Conservation (phyloP, 306 rosid genomes). For the Vigna reflexopilosa region DNA sequence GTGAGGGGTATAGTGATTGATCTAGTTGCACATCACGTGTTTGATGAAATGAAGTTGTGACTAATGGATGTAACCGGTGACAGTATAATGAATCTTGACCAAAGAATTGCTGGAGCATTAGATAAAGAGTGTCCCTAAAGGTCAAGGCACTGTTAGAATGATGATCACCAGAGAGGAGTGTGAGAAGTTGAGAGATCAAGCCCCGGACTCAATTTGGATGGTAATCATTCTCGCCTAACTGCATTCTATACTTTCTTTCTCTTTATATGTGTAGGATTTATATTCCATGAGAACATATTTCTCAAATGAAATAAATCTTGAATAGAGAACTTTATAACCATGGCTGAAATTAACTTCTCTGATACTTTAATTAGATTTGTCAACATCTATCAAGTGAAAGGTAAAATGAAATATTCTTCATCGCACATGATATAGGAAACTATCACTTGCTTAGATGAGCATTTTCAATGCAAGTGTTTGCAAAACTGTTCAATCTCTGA, state of each 20-base stretch:
- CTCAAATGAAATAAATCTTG: background rate
- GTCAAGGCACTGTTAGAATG: conserved; percentile 52
- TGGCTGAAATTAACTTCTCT: background rate
- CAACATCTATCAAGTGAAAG: background rate
- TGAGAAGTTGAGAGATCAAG: conserved; percentile 48
- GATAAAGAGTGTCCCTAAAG: conserved; percentile 50
- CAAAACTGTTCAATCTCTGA: too few relatives aligned
- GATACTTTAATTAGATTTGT: background rate
- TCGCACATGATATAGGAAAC: background rate
- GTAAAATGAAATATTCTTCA: background rate
- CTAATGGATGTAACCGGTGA: conserved; percentile 12
- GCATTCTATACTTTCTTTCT: background rate
- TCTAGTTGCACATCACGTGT: conserved; percentile 40
- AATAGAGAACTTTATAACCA: background rate
- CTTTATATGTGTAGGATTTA: background rate
- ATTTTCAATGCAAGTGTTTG: background rate
- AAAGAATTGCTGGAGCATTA: conserved; percentile 54
- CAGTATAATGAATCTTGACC: conserved; percentile 78
- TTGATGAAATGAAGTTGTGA: conserved; percentile 41
- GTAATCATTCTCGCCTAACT: conserved; percentile 34
- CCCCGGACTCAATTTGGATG: conserved; percentile 48
- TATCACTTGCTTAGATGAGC: background rate
- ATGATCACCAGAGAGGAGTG: conserved; percentile 55
- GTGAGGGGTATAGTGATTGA: background rate
- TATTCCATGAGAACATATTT: background rate